These are phyloP conservation scores for Raphanus raphanistrum DNA, from an alignment of 345 rosid genomes.

Conservation along the genomic window DNA sequence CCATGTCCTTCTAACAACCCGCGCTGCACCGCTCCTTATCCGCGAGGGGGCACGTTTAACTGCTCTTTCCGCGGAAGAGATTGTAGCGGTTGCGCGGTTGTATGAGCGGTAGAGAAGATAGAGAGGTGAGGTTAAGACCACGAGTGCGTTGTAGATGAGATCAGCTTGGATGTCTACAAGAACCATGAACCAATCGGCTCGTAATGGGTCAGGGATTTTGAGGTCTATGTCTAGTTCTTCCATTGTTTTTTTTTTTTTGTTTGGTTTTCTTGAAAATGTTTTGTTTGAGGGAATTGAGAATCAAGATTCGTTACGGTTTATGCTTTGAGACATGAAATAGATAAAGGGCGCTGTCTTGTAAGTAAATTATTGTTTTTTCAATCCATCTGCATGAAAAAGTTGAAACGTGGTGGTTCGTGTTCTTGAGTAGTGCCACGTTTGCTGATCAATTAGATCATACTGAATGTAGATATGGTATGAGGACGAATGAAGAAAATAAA, in stretches of 20 bases:
- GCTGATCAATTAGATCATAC: constrained; percentile 24
- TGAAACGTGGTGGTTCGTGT: constrained; percentile 35
- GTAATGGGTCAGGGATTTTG: constrained; percentile 31
- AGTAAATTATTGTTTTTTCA: background rate
- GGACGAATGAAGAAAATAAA: background rate
- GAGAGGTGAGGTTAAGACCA: constrained; percentile 53
- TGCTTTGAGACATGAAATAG: constrained; percentile 6
- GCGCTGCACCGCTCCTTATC: constrained; percentile 18
- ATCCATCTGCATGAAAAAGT: constrained; percentile 25
- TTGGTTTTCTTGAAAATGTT: background rate
- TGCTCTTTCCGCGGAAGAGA: constrained; percentile 40
- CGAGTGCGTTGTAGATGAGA: constrained; percentile 49
- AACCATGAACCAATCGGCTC: constrained; percentile 46
- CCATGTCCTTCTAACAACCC: constrained; percentile 43
- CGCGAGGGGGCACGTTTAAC: constrained; percentile 38
- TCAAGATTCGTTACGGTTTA: constrained; percentile 8
- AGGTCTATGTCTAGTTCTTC: constrained; percentile 26
- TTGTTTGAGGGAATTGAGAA: background rate
- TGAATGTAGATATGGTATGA: background rate
- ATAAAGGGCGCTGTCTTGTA: constrained; percentile 15
- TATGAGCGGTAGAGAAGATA: constrained; percentile 50
- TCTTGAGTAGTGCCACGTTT: constrained; percentile 36
- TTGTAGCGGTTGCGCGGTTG: constrained; percentile 47
- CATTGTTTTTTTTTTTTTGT: background rate
- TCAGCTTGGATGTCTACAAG: constrained; percentile 53